These are phyloP conservation scores for Brettanomyces custersianus DNA, from an alignment of 805 yeast species.

Conservation along the genomic window DNA sequence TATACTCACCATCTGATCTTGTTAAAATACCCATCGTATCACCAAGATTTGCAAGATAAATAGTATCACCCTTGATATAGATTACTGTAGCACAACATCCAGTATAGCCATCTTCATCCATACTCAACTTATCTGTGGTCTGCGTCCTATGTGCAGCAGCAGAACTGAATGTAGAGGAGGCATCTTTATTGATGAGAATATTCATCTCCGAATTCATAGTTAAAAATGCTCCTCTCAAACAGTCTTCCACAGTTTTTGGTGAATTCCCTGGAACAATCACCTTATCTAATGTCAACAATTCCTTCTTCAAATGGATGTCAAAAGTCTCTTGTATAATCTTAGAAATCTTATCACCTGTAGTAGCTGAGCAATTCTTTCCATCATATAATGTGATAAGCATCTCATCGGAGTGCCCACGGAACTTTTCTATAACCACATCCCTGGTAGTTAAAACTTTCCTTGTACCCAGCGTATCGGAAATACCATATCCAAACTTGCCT, in stretches of 20 bases:
- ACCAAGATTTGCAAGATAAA: constrained; percentile 85
- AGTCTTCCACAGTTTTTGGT: constrained; percentile 53
- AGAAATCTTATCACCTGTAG: constrained; percentile 57
- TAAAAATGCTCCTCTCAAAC: constrained; percentile 75
- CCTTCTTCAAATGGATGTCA: constrained; percentile 58
- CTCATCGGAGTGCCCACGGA: constrained; percentile 80
- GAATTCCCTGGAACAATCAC: constrained; percentile 30
- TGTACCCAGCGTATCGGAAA: constrained; percentile 77
- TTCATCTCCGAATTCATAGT: constrained; percentile 77
- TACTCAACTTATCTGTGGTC: constrained; percentile 39
- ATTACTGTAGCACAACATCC: constrained; percentile 84
- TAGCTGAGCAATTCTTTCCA: constrained; percentile 56
- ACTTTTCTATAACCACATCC: constrained; percentile 81
- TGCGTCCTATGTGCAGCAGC: constrained; percentile 46
- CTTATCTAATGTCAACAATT: constrained; percentile 35
- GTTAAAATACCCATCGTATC: constrained; percentile 79
- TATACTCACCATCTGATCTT: constrained; percentile 71
- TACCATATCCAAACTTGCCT: constrained; percentile 76
- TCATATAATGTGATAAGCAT: constrained; percentile 76
- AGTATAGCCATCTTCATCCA: constrained; percentile 61
- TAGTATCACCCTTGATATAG: constrained; percentile 59
- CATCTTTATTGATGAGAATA: constrained; percentile 39
- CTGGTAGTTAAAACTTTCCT: constrained; percentile 58
- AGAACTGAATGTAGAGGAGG: constrained; percentile 31
- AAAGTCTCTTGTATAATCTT: constrained; percentile 65